phyloP scores from a whole-genome alignment of 2,329 filamentous ascomycete species.

The Diaporthe aspalathi region DNA sequence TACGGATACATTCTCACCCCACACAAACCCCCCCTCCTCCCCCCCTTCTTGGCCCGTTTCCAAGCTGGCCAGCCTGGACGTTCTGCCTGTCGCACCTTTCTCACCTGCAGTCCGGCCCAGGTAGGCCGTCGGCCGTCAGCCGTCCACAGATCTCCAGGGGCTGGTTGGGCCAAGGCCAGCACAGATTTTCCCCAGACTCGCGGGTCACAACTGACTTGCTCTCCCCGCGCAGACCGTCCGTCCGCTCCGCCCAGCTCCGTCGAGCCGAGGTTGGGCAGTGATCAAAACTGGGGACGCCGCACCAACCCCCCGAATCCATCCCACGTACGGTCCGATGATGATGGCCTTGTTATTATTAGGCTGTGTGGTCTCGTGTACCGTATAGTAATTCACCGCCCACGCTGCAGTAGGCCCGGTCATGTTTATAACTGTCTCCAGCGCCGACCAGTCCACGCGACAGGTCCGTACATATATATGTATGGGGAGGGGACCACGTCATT shows the following conservation, averaged over 20 bases:
- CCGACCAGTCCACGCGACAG: slow-evolving; percentile 10
- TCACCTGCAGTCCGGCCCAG: background rate
- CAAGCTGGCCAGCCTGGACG: background rate
- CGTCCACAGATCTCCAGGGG: background rate
- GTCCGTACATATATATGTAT: background rate
- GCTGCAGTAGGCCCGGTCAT: too few relatives aligned
- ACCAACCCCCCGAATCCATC: slow-evolving; percentile 1
- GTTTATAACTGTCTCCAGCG: too few relatives aligned
- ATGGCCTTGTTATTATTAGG: too few relatives aligned
- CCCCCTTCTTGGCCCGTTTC: slow-evolving; percentile 9
- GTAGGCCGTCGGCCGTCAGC: too few relatives aligned
- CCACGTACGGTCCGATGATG: slow-evolving; percentile 17
- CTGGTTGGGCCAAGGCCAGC: background rate
- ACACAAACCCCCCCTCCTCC: background rate
- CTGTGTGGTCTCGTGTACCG: background rate
- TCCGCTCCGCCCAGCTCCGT: slow-evolving; percentile 28
- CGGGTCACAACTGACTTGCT: background rate
- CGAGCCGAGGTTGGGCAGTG: slow-evolving; percentile 35
- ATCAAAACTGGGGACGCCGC: slow-evolving; percentile 20
- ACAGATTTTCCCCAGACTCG: slow-evolving; percentile 17
- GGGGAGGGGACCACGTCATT: slow-evolving; percentile 28
- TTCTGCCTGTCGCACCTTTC: background rate
- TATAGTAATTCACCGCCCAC: too few relatives aligned
- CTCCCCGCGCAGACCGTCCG: slow-evolving; percentile 9
- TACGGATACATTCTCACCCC: too few relatives aligned